These are phyloP conservation scores for Amanita pallidorosea DNA, from an alignment of 768 basidiomycete genomes.

Conservation along the genomic window DNA sequence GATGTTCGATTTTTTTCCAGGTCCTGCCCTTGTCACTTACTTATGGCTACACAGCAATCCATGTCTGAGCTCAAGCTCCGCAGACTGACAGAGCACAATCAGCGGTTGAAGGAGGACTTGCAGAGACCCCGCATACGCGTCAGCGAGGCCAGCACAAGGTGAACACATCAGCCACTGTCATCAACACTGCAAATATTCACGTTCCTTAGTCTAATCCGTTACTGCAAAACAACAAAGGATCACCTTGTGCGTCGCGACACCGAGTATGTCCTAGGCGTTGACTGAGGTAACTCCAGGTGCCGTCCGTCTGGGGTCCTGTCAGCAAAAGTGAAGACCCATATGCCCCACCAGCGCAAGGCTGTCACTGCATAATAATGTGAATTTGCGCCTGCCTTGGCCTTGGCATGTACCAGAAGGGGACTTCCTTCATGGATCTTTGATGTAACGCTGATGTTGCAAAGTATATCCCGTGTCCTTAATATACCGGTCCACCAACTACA, in stretches of 20 bases:
- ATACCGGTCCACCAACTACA: conserved; percentile 10
- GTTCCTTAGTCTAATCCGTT: conserved; percentile 69
- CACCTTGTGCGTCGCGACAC: conserved; percentile 51
- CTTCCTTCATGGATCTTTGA: neutral
- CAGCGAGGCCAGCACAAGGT: conserved; percentile 88
- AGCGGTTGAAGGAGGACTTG: conserved; percentile 82
- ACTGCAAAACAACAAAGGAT: conserved; percentile 90
- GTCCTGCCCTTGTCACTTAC: neutral
- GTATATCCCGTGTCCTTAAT: conserved; percentile 17
- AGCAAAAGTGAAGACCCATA: conserved; percentile 90
- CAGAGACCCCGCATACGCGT: conserved; percentile 82
- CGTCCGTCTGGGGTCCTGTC: conserved; percentile 90
- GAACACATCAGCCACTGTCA: conserved; percentile 15
- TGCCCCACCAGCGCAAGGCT: conserved; percentile 68
- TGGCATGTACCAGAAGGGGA: neutral
- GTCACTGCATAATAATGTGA: conserved; percentile 68
- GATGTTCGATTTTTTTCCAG: conserved; percentile 10
- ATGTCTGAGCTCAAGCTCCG: conserved; percentile 98
- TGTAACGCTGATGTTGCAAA: conserved; percentile 3
- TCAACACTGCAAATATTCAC: neutral
- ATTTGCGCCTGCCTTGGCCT: conserved; percentile 4
- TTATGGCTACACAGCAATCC: conserved; percentile 47
- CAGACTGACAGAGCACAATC: conserved; percentile 88
- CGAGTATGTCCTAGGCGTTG: conserved; percentile 6
- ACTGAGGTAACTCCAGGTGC: conserved; percentile 42